These are phyloP conservation scores for Sporothrix brasiliensis DNA, from an alignment of 2,329 filamentous ascomycete genomes.

Conservation along the genomic window DNA sequence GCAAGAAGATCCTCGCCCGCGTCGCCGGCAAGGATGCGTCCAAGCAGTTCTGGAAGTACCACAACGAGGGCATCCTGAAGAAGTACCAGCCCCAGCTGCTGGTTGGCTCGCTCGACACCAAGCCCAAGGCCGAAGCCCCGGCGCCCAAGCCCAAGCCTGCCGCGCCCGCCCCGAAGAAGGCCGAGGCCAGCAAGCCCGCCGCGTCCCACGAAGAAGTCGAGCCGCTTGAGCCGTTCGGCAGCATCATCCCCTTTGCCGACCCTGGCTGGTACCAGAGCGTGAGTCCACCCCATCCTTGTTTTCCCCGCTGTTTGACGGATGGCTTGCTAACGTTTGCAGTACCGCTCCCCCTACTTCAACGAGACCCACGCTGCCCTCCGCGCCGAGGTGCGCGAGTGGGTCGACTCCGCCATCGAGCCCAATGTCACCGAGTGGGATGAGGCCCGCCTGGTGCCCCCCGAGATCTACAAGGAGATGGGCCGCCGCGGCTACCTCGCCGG, in stretches of 20 bases:
- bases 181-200: slow-evolving; percentile 37
- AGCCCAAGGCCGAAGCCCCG: slow-evolving; percentile 65
- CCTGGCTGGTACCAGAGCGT: slow-evolving; percentile 94
- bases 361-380: slow-evolving; percentile 89
- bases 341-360: slow-evolving; percentile 96
- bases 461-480: slow-evolving; percentile 95
- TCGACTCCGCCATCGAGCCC: slow-evolving; percentile 86
- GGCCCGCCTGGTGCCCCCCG: slow-evolving; percentile 82
- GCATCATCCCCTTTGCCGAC: slow-evolving; percentile 87
- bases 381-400: slow-evolving; percentile 88
- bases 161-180: slow-evolving; percentile 44
- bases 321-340: slow-evolving; percentile 53
- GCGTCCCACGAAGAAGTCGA: slow-evolving; percentile 48
- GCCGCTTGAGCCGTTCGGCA: slow-evolving; percentile 80
- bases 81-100: slow-evolving; percentile 79
- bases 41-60: slow-evolving; percentile 72
- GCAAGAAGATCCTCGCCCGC: slow-evolving; percentile 66
- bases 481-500: slow-evolving; percentile 91
- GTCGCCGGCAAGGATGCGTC: slow-evolving; percentile 68
- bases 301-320: not conserved
- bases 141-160: slow-evolving; percentile 44
- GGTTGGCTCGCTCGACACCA: slow-evolving; percentile 85
- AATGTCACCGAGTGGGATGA: slow-evolving; percentile 97
- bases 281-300: slow-evolving; percentile 45
- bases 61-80: slow-evolving; percentile 85